A percentile compares a stretch with the other conserved stretches of the same genome.
Conservation (phyloP, 192 early-diverging fungal genomes). For the Glomus cerebriforme region DNA sequence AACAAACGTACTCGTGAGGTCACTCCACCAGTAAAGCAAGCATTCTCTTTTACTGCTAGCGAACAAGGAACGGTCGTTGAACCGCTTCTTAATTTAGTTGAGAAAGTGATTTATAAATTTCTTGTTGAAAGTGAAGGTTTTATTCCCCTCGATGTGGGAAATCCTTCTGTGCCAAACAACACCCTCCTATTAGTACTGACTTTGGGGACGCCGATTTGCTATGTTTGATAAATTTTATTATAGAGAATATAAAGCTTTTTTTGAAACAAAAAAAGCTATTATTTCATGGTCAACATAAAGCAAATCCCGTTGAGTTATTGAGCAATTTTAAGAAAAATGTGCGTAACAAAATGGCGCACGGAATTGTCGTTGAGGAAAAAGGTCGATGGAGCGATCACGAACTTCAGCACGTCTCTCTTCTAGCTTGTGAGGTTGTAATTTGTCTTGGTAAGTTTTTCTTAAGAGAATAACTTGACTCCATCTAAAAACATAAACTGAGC, state of each 20-base stretch:
- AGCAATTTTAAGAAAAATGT: slow-evolving; percentile 24
- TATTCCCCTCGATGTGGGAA: no score
- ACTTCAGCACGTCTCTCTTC: slow-evolving; percentile 10
- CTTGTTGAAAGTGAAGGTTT: not conserved
- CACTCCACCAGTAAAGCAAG: not conserved
- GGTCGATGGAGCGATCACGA: slow-evolving; percentile 23
- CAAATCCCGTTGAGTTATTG: slow-evolving; percentile 9
- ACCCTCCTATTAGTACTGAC: no score
- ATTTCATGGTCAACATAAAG: slow-evolving; percentile 18
- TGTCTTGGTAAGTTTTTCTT: slow-evolving; percentile 22
- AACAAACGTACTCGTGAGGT: not conserved
- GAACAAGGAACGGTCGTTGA: not conserved
- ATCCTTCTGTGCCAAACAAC: no score
- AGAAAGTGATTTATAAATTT: not conserved
- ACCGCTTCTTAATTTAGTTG: not conserved
- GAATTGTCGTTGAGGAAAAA: slow-evolving; percentile 7
- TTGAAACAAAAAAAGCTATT: not conserved
- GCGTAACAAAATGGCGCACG: slow-evolving; percentile 20
- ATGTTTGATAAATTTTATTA: no score
- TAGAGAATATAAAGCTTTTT: no score
- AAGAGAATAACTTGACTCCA: slow-evolving; percentile 25
- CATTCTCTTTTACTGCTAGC: not conserved
- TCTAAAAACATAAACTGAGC: slow-evolving; percentile 15
- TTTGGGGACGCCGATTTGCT: no score
- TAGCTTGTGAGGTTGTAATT: slow-evolving; percentile 28